Evolutionary conservation across 108 stramenopile genomes (phyloP), one percentile per base, ranked within the genome.

Genomic region (Nitzschia sp.): DNA sequence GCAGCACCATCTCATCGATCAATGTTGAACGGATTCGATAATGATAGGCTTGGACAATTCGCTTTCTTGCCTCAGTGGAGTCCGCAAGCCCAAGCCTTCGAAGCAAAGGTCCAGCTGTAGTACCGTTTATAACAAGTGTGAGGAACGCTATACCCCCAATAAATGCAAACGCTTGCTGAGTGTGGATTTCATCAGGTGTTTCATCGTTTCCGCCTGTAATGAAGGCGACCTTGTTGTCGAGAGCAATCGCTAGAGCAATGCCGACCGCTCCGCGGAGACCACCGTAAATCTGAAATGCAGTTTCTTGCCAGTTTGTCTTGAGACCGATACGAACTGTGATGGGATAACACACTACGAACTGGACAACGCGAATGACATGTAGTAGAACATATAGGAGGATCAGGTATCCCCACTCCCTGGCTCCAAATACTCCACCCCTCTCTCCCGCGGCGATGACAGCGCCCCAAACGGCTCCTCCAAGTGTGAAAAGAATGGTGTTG

Each of bases 401-500:
- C 9, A 91, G 71, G 61, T 83, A 88, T 0, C 80, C 69, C 85
- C 87, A 88, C 30, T 94, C 93, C 17, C 23, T 76, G n/a, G 52
- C 58, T 19, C 45, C 57, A 47, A 90, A 89, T 30, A 30, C 46
- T 26, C 78, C 81, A 54, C 26, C 50, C 55, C 23, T 59, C 30
- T 66, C 67, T 33, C 53, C 60, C 58, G 28, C 26, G 23, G 68
- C 57, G 52, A 88, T 66, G 38, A 85, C 68, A n/a, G 63, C 53
- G 38, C 88, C 94, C 84, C 89, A 91, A 15, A 95, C 85, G 28
- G 86, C 41, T 22, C 96, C 96, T 32, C 94, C 94, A 22, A 99
- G 66, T 23, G 92, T 78, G 69, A 98, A 99, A 13, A 98, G 75
- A 6, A 92, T 54, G 9, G 98, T 96, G 71, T 97, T 97, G 28